phyloP scores from a whole-genome alignment of 768 basidiomycete species.

The Mycena albidolilacea region DNA sequence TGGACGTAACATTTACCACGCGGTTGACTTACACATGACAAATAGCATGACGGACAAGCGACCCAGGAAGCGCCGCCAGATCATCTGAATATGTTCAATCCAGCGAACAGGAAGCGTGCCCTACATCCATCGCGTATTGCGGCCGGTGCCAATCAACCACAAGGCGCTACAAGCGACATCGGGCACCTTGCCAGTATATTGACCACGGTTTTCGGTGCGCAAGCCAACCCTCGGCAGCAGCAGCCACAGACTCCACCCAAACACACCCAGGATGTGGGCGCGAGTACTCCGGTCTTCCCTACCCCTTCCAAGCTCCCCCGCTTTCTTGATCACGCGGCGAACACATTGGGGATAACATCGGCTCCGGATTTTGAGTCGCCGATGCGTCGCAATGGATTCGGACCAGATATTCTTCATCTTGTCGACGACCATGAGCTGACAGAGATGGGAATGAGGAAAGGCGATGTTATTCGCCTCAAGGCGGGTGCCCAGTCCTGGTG shows the following conservation, averaged over 20 bases:
- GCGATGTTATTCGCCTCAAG: not conserved
- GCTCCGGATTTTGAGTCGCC: not conserved
- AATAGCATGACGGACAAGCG: not conserved
- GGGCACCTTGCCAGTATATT: not conserved
- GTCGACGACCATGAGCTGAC: not conserved
- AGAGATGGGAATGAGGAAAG: not conserved
- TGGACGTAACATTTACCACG: not conserved
- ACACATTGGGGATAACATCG: not conserved
- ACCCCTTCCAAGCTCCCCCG: conserved; percentile 8
- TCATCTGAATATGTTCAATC: no score
- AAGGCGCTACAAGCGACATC: not conserved
- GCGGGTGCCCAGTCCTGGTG: no score
- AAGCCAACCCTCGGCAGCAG: no score
- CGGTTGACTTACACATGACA: no score
- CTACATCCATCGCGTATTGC: not conserved
- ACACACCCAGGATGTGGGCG: no score
- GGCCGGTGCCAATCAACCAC: not conserved
- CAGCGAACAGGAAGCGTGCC: no score
- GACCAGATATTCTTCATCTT: conserved; percentile 17
- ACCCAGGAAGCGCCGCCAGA: not conserved
- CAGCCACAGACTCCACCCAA: no score
- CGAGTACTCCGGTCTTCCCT: not conserved
- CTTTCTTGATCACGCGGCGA: not conserved
- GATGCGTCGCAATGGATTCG: conserved; percentile 9
- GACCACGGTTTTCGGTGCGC: not conserved